These are phyloP conservation scores for Barnettozyma salicaria DNA, from an alignment of 805 yeast species.

Conservation along the genomic window DNA sequence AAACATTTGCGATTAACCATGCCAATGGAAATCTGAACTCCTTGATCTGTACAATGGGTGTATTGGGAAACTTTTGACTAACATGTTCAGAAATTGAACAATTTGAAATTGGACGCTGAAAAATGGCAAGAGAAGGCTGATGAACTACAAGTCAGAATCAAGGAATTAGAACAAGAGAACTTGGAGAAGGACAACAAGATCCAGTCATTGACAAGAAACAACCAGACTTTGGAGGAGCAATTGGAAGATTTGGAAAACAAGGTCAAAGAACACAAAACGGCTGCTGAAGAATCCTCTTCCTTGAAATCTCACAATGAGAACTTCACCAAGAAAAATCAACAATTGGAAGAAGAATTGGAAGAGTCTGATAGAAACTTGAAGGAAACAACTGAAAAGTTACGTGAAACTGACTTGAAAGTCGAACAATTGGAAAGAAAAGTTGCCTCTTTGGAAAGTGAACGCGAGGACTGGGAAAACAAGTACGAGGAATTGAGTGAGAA, in stretches of 20 bases:
- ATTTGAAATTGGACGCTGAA: constrained; percentile 91
- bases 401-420: constrained; percentile 92
- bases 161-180: constrained; percentile 87
- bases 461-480: constrained; percentile 85
- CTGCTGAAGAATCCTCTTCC: constrained; percentile 86
- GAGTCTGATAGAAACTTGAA: constrained; percentile 84
- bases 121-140: constrained; percentile 96
- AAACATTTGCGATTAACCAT: no score
- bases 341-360: constrained; percentile 88
- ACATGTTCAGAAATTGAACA: constrained; percentile 62
- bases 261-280: constrained; percentile 69
- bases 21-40: no score
- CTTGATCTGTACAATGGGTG: no score
- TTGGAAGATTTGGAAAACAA: constrained; percentile 69
- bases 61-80: constrained; percentile 12
- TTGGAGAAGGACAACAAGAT: constrained; percentile 93
- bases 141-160: constrained; percentile 71
- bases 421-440: constrained; percentile 96
- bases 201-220: constrained; percentile 86
- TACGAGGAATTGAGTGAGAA: constrained; percentile 81
- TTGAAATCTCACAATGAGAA: constrained; percentile 87
- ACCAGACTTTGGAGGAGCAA: constrained; percentile 78
- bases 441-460: constrained; percentile 84
- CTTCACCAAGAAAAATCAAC: constrained; percentile 81
- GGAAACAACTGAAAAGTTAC: constrained; percentile 88